Conservation (phyloP, 768 basidiomycete genomes). For the Boletus speciosus region DNA sequence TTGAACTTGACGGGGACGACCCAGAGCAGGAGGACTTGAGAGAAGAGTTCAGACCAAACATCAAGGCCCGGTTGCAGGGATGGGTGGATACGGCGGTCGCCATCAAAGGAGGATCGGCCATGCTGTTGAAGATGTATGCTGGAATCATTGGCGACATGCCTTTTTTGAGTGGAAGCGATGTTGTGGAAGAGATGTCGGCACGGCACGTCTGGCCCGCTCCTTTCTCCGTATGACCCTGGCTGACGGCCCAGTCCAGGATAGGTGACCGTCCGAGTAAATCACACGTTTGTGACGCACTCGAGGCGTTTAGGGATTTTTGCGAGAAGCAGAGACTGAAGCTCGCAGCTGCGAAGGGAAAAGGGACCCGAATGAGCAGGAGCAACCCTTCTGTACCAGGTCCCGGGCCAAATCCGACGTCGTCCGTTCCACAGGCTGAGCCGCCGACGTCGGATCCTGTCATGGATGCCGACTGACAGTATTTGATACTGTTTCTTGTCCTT, state of each 20-base stretch:
- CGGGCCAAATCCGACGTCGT: slow-evolving; percentile 1
- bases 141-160: slow-evolving; percentile 55
- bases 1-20: slow-evolving; percentile 51
- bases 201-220: slow-evolving; percentile 36
- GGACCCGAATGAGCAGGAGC: neutral
- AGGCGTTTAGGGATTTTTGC: slow-evolving; percentile 45
- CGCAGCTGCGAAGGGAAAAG: slow-evolving; percentile 19
- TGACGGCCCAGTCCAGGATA: slow-evolving; percentile 35
- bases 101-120: slow-evolving; percentile 37
- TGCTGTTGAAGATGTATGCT: slow-evolving; percentile 41
- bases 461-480: slow-evolving; percentile 30
- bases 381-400: slow-evolving; percentile 1
- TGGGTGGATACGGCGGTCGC: slow-evolving; percentile 45
- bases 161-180: slow-evolving; percentile 47
- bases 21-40: slow-evolving; percentile 57
- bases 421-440: slow-evolving; percentile 1
- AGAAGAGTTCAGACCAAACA: slow-evolving; percentile 57
- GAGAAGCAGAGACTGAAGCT: slow-evolving; percentile 46
- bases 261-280: slow-evolving; percentile 52
- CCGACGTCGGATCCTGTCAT: slow-evolving; percentile 19
- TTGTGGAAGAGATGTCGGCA: slow-evolving; percentile 53
- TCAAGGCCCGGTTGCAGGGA: slow-evolving; percentile 55
- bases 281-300: slow-evolving; percentile 51
- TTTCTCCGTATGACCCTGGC: neutral
- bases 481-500: neutral